phyloP scores from a whole-genome alignment of 805 yeast species.

The Hanseniaspora occidentalis region DNA sequence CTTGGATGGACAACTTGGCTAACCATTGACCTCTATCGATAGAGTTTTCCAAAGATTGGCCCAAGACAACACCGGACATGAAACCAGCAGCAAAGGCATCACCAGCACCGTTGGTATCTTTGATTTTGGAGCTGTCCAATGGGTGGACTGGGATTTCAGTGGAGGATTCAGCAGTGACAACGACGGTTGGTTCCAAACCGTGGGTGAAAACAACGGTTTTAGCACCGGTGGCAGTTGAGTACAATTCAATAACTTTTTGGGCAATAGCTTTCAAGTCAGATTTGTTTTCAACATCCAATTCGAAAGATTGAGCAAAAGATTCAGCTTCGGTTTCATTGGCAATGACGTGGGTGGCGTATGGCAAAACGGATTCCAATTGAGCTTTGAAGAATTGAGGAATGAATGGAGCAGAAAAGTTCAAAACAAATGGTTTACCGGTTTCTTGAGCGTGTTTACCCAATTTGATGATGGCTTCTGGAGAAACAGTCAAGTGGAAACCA shows the following conservation, averaged over 20 bases:
- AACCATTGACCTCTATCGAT: constrained; percentile 93
- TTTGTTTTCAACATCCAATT: constrained; percentile 31
- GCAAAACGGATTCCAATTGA: constrained; percentile 64
- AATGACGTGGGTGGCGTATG: constrained; percentile 82
- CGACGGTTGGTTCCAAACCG: constrained; percentile 83
- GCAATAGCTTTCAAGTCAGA: constrained; percentile 57
- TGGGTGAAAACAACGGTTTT: constrained; percentile 93
- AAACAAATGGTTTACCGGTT: constrained; percentile 58
- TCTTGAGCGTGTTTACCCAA: constrained; percentile 89
- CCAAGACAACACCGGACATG: constrained; percentile 74
- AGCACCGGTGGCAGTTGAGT: constrained; percentile 28
- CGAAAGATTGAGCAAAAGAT: constrained; percentile 82
- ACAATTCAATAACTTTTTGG: constrained; percentile 50
- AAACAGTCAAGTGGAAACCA: constrained; percentile 98
- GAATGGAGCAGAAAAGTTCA: constrained; percentile 95
- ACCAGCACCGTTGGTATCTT: constrained; percentile 98
- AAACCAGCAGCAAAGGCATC: constrained; percentile 98
- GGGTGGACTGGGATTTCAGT: constrained; percentile 58
- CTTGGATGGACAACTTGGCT: constrained; percentile 83
- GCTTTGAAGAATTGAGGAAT: constrained; percentile 92
- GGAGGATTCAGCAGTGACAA: constrained; percentile 41
- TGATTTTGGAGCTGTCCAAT: constrained; percentile 52
- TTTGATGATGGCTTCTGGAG: constrained; percentile 83
- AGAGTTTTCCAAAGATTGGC: constrained; percentile 44
- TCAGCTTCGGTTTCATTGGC: constrained; percentile 98